phyloP scores from a whole-genome alignment of 108 stramenopile species.

The Cyclotella baltica region DNA sequence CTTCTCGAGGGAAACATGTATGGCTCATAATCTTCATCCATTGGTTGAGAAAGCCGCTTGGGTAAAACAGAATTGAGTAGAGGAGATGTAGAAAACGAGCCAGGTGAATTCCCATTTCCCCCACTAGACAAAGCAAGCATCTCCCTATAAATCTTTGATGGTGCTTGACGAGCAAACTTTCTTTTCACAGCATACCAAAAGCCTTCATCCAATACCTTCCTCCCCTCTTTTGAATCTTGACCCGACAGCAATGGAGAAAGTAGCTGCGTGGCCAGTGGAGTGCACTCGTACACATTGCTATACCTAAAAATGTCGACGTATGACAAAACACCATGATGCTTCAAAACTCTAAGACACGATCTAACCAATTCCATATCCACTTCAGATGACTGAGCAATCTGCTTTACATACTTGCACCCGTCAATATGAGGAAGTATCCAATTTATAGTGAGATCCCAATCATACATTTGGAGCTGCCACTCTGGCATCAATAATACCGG shows the following conservation, averaged over 20 bases:
- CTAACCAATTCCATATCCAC: slow-evolving; percentile 92
- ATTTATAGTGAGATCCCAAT: slow-evolving; percentile 92
- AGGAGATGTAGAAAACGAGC: slow-evolving; percentile 20
- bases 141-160: background rate
- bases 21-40: slow-evolving; percentile 11
- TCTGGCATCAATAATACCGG: slow-evolving; percentile 80
- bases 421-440: slow-evolving; percentile 93
- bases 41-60: background rate
- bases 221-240: slow-evolving; percentile 11
- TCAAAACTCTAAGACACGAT: slow-evolving; percentile 80
- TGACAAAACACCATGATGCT: slow-evolving; percentile 84
- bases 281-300: slow-evolving; percentile 89
- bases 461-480: slow-evolving; percentile 79
- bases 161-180: slow-evolving; percentile 15
- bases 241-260: slow-evolving; percentile 18
- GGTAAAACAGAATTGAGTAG: background rate
- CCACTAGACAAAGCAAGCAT: background rate
- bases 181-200: slow-evolving; percentile 39
- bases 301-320: slow-evolving; percentile 91
- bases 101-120: slow-evolving; percentile 16
- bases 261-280: slow-evolving; percentile 58
- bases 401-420: slow-evolving; percentile 79
- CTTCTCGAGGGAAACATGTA: slow-evolving; percentile 40
- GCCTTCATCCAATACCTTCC: slow-evolving; percentile 57
- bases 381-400: slow-evolving; percentile 78